A percentile compares a stretch with the other conserved stretches of the same genome.
phyloP scores from a whole-genome alignment of 2,329 filamentous ascomycete genomes.

The Fusarium pilosicola region DNA sequence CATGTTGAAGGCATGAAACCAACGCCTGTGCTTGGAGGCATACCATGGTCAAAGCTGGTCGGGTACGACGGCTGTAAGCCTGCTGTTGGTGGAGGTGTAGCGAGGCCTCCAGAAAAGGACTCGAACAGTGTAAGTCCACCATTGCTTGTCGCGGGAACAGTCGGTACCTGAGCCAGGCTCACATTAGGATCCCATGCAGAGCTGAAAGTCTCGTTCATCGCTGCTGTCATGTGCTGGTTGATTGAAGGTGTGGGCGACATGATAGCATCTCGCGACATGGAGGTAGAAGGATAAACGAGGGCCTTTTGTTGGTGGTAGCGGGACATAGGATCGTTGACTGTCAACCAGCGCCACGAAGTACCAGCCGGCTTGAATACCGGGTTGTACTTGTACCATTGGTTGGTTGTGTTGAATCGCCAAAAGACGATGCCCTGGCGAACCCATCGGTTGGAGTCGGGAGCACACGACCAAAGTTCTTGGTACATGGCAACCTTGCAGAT shows the following conservation, averaged over 20 bases:
- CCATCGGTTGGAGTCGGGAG: constrained; percentile 61
- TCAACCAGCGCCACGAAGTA: constrained; percentile 71
- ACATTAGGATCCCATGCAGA: constrained; percentile 57
- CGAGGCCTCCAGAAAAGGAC: constrained; percentile 62
- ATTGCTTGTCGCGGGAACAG: constrained; percentile 48
- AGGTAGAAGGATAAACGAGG: constrained; percentile 50
- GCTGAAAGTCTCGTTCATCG: constrained; percentile 68
- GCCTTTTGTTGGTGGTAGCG: constrained; percentile 65
- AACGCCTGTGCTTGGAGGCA: constrained; percentile 45
- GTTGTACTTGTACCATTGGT: constrained; percentile 62
- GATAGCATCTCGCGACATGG: constrained; percentile 54
- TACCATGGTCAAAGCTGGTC: constrained; percentile 55
- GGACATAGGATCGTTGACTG: constrained; percentile 68
- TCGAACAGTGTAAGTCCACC: constrained; percentile 57
- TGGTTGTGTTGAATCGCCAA: constrained; percentile 68
- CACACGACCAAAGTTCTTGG: constrained; percentile 70
- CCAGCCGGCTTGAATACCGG: constrained; percentile 62
- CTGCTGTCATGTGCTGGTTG: constrained; percentile 62
- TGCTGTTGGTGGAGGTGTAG: constrained; percentile 66
- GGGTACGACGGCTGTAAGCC: constrained; percentile 60
- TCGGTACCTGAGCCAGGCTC: constrained; percentile 48
- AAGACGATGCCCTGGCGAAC: constrained; percentile 68
- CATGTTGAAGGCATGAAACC: constrained; percentile 46
- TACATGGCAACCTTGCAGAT: constrained; percentile 72
- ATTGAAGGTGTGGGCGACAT: constrained; percentile 64